Percentiles rank a stretch among this genome's conserved stretches.
These are phyloP conservation scores for Zygotorulaspora florentina DNA, from an alignment of 805 yeast species.

Conservation along the genomic window DNA sequence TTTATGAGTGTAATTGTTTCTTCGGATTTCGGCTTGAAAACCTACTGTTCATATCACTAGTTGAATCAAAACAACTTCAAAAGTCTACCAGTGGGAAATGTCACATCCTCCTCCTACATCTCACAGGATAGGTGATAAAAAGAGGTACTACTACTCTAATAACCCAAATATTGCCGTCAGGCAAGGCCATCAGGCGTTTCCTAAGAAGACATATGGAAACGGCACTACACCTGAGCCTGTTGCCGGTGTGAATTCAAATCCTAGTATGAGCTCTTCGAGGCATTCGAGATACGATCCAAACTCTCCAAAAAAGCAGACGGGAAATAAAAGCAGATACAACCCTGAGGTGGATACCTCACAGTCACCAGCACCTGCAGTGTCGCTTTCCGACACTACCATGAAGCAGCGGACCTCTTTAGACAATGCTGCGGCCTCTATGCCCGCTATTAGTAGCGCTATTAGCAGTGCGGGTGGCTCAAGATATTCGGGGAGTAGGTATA, in stretches of 20 bases:
- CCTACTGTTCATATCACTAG: no score
- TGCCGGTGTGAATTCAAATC: background rate
- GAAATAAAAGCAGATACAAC: constrained; percentile 27
- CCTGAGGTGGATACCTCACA: constrained; percentile 17
- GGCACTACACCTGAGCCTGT: background rate
- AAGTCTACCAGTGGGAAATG: constrained; percentile 4
- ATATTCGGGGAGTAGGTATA: constrained; percentile 25
- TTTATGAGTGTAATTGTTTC: background rate
- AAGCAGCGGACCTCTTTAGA: no score
- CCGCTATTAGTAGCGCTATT: background rate
- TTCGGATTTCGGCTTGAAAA: no score
- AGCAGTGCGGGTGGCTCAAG: constrained; percentile 11
- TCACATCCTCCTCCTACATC: constrained; percentile 14
- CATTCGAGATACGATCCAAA: constrained; percentile 31
- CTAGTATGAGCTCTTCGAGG: constrained; percentile 7
- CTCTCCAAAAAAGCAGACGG: constrained; percentile 18
- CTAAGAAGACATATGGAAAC: constrained; percentile 15
- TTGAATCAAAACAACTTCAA: background rate
- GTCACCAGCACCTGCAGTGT: background rate
- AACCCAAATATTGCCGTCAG: constrained; percentile 22
- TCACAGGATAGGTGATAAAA: constrained; percentile 24
- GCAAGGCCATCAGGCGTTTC: constrained; percentile 16
- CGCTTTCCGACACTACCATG: no score
- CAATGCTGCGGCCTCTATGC: background rate
- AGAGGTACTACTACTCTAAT: constrained; percentile 29